Evolutionary conservation across 75 land plant species (phyloP), one percentile per base, ranked within the genome.

Genomic region (Chamaecyparis obtusa): DNA sequence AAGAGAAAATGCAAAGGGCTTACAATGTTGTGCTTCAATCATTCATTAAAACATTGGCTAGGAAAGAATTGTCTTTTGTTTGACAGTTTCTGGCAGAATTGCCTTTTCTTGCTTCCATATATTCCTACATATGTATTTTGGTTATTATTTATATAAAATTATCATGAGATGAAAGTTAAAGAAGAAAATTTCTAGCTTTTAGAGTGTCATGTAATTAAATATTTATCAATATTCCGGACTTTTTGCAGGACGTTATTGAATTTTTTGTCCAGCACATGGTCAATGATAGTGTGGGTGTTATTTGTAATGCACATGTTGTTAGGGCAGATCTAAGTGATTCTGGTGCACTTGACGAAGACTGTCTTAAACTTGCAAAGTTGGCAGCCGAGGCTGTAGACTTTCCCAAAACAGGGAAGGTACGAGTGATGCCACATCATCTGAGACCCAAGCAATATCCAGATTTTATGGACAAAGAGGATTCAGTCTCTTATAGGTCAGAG

Each of bases 281-380:
- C 60, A 95, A 89, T 86, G 99, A 98, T 80, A 92, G 83, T 67
- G 89, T 98, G 75, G 99, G 99, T 14, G 83, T 89, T 11, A 98
- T 98, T 3, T 95, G 97, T 91, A 93, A 98, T 88, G 97, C 99
- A 5, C 99, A 98, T 89, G 96, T 98, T 16, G 99, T 96, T 74
- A 96, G 94, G 89, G 99, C 99, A 78, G 99, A 98, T 84, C 86
- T 83, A 17, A 98, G 97, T 88, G 92, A 89, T 5, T 17, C 71
- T 33, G 95, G 96, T 15, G 99, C 99, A 1, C 54, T 90, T 67
- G 97, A 98, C 83, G 92, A 90, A 84, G 89, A 91, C 0, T 98
- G 99, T 83, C 75, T 93, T 11, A 49, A 85, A 39, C 91, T 98
- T 27, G 99, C 99, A 37, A 85, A 95, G 87, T 91, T 95, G 67